phyloP scores from a whole-genome alignment of 768 basidiomycete species.

The Mycena amicta region DNA sequence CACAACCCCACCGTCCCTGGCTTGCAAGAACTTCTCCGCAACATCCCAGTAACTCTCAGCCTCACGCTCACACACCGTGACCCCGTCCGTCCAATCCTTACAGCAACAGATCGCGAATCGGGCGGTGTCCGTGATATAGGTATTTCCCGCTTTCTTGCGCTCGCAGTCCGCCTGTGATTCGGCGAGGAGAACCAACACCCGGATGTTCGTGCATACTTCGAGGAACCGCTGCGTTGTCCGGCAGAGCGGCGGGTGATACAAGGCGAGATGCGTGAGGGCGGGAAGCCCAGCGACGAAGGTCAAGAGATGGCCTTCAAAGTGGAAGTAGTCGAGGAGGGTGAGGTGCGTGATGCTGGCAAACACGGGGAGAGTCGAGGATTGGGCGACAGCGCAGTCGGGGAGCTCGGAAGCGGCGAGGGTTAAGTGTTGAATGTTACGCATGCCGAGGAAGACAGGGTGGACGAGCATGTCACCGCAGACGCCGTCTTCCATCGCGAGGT shows the following conservation, averaged over 20 bases:
- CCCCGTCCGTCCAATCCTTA: neutral
- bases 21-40: neutral
- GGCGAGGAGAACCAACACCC: neutral
- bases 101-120: neutral
- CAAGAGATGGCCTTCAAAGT: neutral
- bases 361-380: neutral
- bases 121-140: neutral
- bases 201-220: neutral
- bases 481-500: neutral
- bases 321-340: neutral
- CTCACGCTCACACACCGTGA: neutral
- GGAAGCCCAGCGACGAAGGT: neutral
- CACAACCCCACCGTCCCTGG: too few relatives aligned
- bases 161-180: neutral
- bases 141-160: neutral
- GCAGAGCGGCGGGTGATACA: neutral
- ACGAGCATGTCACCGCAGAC: neutral
- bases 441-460: neutral
- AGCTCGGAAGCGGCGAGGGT: neutral
- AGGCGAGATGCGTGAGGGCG: neutral
- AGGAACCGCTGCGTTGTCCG: neutral
- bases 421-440: neutral
- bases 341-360: neutral
- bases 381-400: neutral
- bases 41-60: neutral